A percentile compares a stretch with the other conserved stretches of the same genome.
These are phyloP conservation scores for Poa pratensis DNA, from an alignment of 176 grass and related monocot genomes.

Conservation along the genomic window DNA sequence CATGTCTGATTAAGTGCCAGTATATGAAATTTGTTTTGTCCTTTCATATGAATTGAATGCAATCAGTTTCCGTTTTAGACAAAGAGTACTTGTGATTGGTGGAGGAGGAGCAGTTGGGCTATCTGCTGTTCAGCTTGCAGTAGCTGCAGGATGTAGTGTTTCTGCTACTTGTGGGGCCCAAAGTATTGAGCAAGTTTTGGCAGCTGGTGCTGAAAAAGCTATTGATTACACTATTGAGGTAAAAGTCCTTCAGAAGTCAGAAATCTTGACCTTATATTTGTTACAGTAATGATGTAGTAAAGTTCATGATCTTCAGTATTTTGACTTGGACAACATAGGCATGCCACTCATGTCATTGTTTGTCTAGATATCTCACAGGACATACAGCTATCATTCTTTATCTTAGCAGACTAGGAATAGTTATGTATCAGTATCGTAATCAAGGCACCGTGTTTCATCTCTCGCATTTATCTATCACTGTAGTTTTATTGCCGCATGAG, in stretches of 20 bases:
- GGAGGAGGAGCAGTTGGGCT: constrained; percentile 96
- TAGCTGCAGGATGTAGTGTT: constrained; percentile 77
- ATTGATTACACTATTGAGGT: constrained; percentile 94
- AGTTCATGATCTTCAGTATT: constrained; percentile 29
- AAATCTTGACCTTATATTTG: not conserved
- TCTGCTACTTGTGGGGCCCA: constrained; percentile 80
- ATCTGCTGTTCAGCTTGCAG: constrained; percentile 77
- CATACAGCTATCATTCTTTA: constrained; percentile 1
- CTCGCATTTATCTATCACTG: not conserved
- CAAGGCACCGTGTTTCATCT: not conserved
- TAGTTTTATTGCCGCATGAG: constrained; percentile 18
- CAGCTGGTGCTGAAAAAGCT: constrained; percentile 87
- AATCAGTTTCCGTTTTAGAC: constrained; percentile 53
- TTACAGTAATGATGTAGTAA: constrained; percentile 11
- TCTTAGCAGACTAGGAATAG: constrained; percentile 14
- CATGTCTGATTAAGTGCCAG: constrained; percentile 7
- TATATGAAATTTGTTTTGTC: constrained; percentile 29
- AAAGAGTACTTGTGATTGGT: constrained; percentile 88
- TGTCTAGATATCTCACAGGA: constrained; percentile 8
- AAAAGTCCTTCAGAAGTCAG: constrained; percentile 22
- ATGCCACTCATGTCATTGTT: constrained; percentile 1
- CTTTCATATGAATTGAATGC: not conserved
- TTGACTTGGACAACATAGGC: not conserved
- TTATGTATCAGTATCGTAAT: constrained; percentile 13
- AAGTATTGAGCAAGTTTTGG: constrained; percentile 70